These are phyloP conservation scores for Aphanoascus verrucosus DNA, from an alignment of 2,329 filamentous ascomycete species.

Conservation along the genomic window DNA sequence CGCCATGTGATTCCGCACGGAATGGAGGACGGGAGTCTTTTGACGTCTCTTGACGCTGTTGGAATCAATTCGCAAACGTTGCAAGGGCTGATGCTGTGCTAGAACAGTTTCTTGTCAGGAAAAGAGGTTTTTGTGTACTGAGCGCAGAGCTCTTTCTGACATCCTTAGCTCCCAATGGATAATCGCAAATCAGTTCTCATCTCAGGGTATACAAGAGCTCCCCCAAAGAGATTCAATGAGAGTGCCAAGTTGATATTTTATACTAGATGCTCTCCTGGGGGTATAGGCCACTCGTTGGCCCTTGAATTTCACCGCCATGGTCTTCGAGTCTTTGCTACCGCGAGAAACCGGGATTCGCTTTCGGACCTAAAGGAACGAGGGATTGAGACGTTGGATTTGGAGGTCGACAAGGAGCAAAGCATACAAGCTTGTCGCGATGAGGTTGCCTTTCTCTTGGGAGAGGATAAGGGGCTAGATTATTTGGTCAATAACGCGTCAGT, in stretches of 20 bases:
- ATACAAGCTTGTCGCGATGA: constrained; percentile 39
- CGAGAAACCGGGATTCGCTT: constrained; percentile 42
- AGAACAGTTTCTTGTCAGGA: background rate
- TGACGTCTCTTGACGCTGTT: background rate
- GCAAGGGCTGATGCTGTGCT: background rate
- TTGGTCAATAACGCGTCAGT: constrained; percentile 49
- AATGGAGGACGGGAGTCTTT: no score
- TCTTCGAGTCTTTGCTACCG: constrained; percentile 49
- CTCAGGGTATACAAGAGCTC: constrained; percentile 29
- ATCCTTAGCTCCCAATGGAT: constrained; percentile 16
- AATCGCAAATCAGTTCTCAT: constrained; percentile 33
- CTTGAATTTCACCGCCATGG: constrained; percentile 45
- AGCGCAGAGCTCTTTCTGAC: no score
- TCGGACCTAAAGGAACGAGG: constrained; percentile 40
- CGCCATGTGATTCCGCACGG: no score
- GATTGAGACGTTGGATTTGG: constrained; percentile 46
- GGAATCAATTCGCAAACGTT: background rate
- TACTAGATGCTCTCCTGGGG: constrained; percentile 41
- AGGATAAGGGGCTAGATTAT: constrained; percentile 42
- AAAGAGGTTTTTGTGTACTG: no score
- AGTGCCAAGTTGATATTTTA: background rate
- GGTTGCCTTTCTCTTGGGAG: constrained; percentile 36
- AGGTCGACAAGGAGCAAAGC: constrained; percentile 42
- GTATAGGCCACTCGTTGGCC: constrained; percentile 50
- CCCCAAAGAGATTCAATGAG: no score